These are phyloP conservation scores for Ambrosiella beaveri DNA, from an alignment of 2,329 filamentous ascomycete genomes.

Conservation along the genomic window DNA sequence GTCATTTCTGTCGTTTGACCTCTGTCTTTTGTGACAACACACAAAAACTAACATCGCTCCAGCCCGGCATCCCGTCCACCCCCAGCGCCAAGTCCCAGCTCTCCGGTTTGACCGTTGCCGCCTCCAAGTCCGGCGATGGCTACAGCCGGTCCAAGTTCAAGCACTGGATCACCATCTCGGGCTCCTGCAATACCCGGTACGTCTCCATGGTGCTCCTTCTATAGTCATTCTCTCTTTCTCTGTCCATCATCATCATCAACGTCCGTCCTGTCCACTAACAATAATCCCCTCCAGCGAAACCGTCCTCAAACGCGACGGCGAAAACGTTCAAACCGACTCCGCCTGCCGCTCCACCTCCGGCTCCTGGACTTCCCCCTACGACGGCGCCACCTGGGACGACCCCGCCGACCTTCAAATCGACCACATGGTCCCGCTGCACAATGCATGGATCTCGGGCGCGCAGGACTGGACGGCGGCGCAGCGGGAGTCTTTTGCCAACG, in stretches of 20 bases:
- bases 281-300: slow-evolving; percentile 32
- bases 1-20: background rate
- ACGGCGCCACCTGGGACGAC: slow-evolving; percentile 51
- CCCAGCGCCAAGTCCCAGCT: slow-evolving; percentile 41
- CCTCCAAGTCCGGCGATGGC: slow-evolving; percentile 33
- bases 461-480: slow-evolving; percentile 50
- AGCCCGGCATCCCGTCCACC: slow-evolving; percentile 46
- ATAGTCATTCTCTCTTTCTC: background rate
- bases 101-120: slow-evolving; percentile 37
- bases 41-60: background rate
- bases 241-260: slow-evolving; percentile 40
- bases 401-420: slow-evolving; percentile 64
- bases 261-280: background rate
- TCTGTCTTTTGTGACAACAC: background rate
- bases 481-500: slow-evolving; percentile 58
- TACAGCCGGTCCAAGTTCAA: slow-evolving; percentile 55
- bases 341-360: slow-evolving; percentile 49
- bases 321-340: slow-evolving; percentile 37
- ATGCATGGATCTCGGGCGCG: slow-evolving; percentile 67
- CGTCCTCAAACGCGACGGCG: slow-evolving; percentile 59
- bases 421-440: slow-evolving; percentile 65
- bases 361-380: slow-evolving; percentile 55
- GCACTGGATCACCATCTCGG: slow-evolving; percentile 49
- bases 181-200: slow-evolving; percentile 50
- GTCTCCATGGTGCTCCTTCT: slow-evolving; percentile 3